Conservation (phyloP, 2,329 filamentous ascomycete species). For the Penicillium concentricum region DNA sequence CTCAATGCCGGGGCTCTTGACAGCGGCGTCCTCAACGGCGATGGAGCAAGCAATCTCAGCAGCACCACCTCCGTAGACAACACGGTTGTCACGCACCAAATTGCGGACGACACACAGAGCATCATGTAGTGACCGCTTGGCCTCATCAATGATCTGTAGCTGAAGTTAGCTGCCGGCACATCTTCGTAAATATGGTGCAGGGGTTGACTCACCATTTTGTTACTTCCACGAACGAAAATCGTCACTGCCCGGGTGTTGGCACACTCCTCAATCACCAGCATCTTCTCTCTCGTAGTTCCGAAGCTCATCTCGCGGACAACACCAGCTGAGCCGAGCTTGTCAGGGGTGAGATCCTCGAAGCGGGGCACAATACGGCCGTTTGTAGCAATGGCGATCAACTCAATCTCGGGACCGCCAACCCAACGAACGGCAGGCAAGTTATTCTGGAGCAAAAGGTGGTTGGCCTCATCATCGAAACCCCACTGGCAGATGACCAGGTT, state of each 20-base stretch:
- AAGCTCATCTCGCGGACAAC: slow-evolving; percentile 94
- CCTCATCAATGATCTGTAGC: slow-evolving; percentile 90
- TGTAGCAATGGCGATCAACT: slow-evolving; percentile 96
- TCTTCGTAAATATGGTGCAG: not conserved
- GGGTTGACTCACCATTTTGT: slow-evolving; percentile 83
- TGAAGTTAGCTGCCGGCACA: slow-evolving; percentile 6
- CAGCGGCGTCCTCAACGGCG: slow-evolving; percentile 90
- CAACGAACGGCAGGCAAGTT: slow-evolving; percentile 92
- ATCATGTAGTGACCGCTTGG: slow-evolving; percentile 95
- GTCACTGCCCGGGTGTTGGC: slow-evolving; percentile 97
- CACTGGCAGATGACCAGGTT: slow-evolving; percentile 99
- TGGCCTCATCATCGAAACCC: slow-evolving; percentile 99
- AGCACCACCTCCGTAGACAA: slow-evolving; percentile 95
- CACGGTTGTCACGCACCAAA: slow-evolving; percentile 90
- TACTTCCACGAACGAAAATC: slow-evolving; percentile 92
- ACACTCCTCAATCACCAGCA: slow-evolving; percentile 99
- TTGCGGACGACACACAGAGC: slow-evolving; percentile 97
- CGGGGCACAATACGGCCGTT: slow-evolving; percentile 96
- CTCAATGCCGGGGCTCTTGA: slow-evolving; percentile 93
- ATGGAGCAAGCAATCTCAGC: slow-evolving; percentile 97
- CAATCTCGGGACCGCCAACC: slow-evolving; percentile 97
- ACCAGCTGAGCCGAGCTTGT: slow-evolving; percentile 88
- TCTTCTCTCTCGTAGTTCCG: slow-evolving; percentile 97
- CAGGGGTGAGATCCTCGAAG: slow-evolving; percentile 87
- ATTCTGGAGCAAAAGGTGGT: slow-evolving; percentile 95